Evolutionary conservation across 352 stramenopile genomes (phyloP).

Genomic region (Globisporangium abappressorium): DNA sequence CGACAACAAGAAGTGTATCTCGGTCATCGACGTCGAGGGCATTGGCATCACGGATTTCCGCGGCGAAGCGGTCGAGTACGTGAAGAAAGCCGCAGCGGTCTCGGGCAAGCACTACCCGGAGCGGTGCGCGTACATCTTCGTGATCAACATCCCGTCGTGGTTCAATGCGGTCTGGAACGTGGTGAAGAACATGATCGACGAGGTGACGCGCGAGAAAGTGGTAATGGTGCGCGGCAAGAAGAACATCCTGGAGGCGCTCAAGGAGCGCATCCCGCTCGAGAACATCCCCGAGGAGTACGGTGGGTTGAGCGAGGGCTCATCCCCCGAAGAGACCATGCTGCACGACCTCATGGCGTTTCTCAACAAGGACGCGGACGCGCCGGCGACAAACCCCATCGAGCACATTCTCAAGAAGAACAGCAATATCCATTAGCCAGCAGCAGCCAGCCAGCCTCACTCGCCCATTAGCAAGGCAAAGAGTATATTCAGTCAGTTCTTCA

Average conservation of each 20-base stretch:
- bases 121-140: conserved; percentile 90
- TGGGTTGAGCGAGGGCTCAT: conserved; percentile 56
- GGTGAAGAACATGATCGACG: conserved; percentile 90
- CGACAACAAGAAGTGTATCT: conserved; percentile 85
- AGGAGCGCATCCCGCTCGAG: conserved; percentile 64
- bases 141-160: conserved; percentile 95
- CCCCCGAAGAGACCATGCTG: conserved; percentile 66
- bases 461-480: neutral
- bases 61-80: conserved; percentile 85
- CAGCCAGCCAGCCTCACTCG: neutral
- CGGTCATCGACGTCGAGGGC: conserved; percentile 78
- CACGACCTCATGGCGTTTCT: conserved; percentile 72
- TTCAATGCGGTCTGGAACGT: conserved; percentile 93
- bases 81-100: conserved; percentile 66
- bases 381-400: conserved; percentile 53
- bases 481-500: neutral
- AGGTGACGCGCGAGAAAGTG: conserved; percentile 93
- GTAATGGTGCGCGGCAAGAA: conserved; percentile 85
- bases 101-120: conserved; percentile 93
- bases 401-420: conserved; percentile 39
- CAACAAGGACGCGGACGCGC: conserved; percentile 59
- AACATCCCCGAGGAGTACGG: conserved; percentile 84
- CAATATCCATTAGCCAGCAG: neutral
- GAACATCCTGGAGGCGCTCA: conserved; percentile 77
- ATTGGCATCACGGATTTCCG: conserved; percentile 84